These are phyloP conservation scores for Spergularia bocconei DNA, from an alignment of 148 eudicot species.

Conservation along the genomic window DNA sequence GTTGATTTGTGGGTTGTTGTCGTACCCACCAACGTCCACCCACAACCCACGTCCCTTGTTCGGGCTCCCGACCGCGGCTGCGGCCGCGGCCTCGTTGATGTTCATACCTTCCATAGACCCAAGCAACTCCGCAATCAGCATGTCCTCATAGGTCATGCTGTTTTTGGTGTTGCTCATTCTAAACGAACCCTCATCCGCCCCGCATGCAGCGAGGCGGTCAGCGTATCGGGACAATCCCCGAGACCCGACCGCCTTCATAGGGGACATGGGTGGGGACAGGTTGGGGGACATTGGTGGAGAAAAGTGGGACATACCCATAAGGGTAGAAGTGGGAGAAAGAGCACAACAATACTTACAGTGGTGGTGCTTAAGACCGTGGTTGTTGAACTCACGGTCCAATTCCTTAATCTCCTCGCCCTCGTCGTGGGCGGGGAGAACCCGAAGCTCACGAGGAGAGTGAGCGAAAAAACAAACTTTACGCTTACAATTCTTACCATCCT, in stretches of 20 bases:
- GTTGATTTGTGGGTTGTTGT: not conserved
- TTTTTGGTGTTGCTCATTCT: constrained; percentile 8
- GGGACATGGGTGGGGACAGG: constrained; percentile 41
- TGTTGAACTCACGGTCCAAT: not conserved
- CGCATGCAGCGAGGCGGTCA: constrained; percentile 26
- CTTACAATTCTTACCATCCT: constrained; percentile 73
- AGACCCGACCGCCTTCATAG: constrained; percentile 28
- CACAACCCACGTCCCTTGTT: constrained; percentile 33
- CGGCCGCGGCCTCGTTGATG: constrained; percentile 21
- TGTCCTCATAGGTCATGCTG: constrained; percentile 50
- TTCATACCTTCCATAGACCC: constrained; percentile 48
- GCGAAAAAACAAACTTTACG: constrained; percentile 82
- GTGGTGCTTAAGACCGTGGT: not conserved
- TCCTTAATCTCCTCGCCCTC: constrained; percentile 21
- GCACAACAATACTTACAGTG: constrained; percentile 50
- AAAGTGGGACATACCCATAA: constrained; percentile 33
- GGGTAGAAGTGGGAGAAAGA: constrained; percentile 62
- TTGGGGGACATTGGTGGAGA: constrained; percentile 52
- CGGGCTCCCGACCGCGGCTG: constrained; percentile 14
- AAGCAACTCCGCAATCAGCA: constrained; percentile 47
- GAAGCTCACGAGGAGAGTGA: constrained; percentile 59
- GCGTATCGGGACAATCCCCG: constrained; percentile 30
- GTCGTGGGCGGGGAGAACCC: constrained; percentile 39
- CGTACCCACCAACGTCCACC: constrained; percentile 45
- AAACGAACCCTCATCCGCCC: not conserved